Evolutionary conservation across 2,329 filamentous ascomycete genomes (phyloP), one percentile per base, ranked within the genome.

Genomic region (Boeremia lycopersici): DNA sequence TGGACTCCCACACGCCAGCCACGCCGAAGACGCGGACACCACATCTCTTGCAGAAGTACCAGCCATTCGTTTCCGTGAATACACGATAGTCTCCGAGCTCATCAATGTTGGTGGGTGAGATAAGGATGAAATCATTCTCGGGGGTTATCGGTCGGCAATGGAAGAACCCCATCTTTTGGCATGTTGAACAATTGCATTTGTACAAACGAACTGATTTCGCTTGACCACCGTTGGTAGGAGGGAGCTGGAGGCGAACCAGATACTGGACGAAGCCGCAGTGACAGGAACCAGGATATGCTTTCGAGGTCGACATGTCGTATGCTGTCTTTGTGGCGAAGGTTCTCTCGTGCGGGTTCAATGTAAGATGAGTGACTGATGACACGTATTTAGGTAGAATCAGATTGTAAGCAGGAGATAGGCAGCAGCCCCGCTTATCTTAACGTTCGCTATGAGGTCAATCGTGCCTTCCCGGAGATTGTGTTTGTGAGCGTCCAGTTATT

Each of bases 141-240:
- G 71, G 53, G 34, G 70, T 56, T 34, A 67, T 65, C 9, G 77
- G 70, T 10, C 80, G 77, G 39, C 78, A 64, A 62, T 83, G 80
- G 57, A 81, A 77, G 53, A 78, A 73, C 12, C 75, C 76, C 56
- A 77, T 72, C 60, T 82, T 82, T 43, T 81, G 77, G 64, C 80
- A 83, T 10, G 77, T 75, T 10, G 69, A 77, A 65, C 80, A 83
- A 57, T 82, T 83, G 72, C 80, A 82, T 58, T 76, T 69, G 68
- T 76, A 73, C 52, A 77, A 51, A 43, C 61, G 61, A 44, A 68
- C 68, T 1, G 56, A 58, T 56, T 67, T 49, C 30, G 51, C 53
- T 34, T 48, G 10, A 11, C 49, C 28, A 10, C 60, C 46, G n/a
- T 31, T 52, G 55, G 40, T 42, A 0, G 69, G 72, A 12, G 80